These are phyloP conservation scores for Casuarina glauca DNA, from an alignment of 306 rosid genomes.

Conservation along the genomic window DNA sequence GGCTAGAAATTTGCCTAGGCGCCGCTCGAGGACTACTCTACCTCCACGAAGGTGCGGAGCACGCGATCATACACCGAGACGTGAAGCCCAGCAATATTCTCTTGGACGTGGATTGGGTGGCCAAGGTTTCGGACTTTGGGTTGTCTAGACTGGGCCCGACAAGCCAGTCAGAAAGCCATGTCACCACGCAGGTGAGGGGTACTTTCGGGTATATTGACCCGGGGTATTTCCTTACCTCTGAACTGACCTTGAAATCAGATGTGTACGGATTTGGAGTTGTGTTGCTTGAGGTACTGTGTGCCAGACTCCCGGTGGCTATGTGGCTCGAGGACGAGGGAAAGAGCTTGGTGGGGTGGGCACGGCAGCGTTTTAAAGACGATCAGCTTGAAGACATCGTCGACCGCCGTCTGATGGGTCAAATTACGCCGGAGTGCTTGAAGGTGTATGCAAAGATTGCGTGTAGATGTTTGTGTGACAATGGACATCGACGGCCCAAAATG, in stretches of 20 bases:
- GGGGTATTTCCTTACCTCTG: neutral
- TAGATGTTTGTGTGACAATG: neutral
- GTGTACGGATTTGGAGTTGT: neutral
- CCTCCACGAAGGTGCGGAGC: neutral
- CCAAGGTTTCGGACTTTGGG: conserved; percentile 11
- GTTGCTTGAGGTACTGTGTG: conserved; percentile 4
- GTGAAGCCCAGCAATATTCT: conserved; percentile 3
- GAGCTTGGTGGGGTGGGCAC: conserved; percentile 17
- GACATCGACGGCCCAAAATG: conserved; percentile 19
- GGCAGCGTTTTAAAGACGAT: neutral
- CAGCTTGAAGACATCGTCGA: conserved; percentile 8
- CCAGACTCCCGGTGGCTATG: conserved; percentile 1
- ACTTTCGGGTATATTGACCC: neutral
- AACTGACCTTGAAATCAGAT: neutral
- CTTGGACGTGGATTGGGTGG: neutral
- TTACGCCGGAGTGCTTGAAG: neutral
- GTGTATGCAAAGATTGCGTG: conserved; percentile 2
- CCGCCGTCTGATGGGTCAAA: neutral
- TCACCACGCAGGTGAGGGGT: neutral
- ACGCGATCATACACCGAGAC: neutral
- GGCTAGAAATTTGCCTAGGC: neutral
- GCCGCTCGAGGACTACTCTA: neutral
- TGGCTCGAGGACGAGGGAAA: conserved; percentile 2
- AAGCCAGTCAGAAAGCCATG: neutral
- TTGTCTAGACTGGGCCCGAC: neutral